Evolutionary conservation across 495 filamentous ascomycete species (phyloP).

Genomic region (Podospora pseudocomata): DNA sequence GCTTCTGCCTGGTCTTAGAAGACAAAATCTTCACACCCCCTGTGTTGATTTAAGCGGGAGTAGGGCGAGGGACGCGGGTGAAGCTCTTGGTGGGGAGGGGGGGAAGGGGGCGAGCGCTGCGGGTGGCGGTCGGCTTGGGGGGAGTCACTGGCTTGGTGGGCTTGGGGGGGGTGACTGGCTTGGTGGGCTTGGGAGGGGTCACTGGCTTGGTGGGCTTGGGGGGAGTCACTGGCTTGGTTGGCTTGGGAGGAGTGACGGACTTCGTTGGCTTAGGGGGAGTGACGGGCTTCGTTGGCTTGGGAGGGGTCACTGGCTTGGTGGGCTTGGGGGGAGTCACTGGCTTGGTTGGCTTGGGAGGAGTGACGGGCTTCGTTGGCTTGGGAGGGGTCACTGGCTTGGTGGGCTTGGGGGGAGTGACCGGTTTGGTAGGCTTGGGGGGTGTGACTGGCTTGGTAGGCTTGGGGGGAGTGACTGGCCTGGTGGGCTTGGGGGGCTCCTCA

Average conservation of each 20-base stretch:
- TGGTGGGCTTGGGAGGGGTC: not conserved
- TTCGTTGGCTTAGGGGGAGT: not conserved
- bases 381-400: not conserved
- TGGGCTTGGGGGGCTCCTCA: not conserved
- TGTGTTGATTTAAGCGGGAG: not conserved
- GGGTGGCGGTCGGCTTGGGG: not conserved
- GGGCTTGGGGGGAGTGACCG: not conserved
- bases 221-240: not conserved
- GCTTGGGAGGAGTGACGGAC: not conserved
- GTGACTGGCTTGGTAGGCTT: not conserved
- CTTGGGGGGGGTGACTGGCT: not conserved
- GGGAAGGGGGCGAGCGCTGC: not conserved
- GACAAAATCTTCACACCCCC: not conserved
- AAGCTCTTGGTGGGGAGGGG: not conserved
- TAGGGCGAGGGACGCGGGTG: constrained; percentile 2
- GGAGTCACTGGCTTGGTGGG: too few relatives aligned
- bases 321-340: not conserved
- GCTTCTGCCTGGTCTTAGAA: not conserved
- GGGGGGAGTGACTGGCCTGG: not conserved
- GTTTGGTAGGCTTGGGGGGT: not conserved
- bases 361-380: not conserved
- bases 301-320: not conserved
- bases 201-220: not conserved
- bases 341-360: not conserved
- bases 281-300: not conserved